Evolutionary conservation across 2,329 filamentous ascomycete species (phyloP), one percentile per base, ranked within the genome.

Genomic region (Simplicillium aogashimaense): DNA sequence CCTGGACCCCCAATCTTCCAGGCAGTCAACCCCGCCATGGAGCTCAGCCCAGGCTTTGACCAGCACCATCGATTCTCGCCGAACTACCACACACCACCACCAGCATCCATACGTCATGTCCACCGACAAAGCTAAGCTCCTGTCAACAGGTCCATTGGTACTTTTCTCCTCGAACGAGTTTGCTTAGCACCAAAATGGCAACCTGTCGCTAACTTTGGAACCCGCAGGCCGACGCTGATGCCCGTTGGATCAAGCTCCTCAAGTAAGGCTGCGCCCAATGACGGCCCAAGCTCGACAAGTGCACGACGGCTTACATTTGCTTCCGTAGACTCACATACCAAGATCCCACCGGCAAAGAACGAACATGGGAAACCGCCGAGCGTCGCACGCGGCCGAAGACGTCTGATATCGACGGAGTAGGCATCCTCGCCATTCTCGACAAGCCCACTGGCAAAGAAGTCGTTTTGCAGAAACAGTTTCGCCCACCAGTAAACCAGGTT

Each of bases 351-450:
- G 77, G 76, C 47, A 62, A 64, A 13, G 57, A 64, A 1, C 70
- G 82, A 39, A 76, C 72, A 25, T 87, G 83, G 83, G 83, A 88
- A 54, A 82, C 78, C 1, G 79, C 79, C 13, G 78, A 85, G 58
- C 75, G 83, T n/a, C 70, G 70, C 25, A 86, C 82, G 0, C 74
- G 82, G 3, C 80, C 81, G 11, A 63, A 66, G 41, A 66, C 60
- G 46, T 68, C 69, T 42, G 73, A 76, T 29, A 78, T 86, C 39
- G 83, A 88, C 51, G 82, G 79, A 39, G 81, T 87, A 12, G 81
- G 81, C 44, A 84, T 88, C 42, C 69, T 85, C 13, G 83, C 81
- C 33, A 74, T 87, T 46, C 64, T 88, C 12, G 64, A 76, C 46
- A 72, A 70, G 47, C 56, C 68, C 8, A 60, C 61, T 1, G 72